Evolutionary conservation across 345 rosid genomes (phyloP).

Genomic region (Crucihimalaya himalaica): DNA sequence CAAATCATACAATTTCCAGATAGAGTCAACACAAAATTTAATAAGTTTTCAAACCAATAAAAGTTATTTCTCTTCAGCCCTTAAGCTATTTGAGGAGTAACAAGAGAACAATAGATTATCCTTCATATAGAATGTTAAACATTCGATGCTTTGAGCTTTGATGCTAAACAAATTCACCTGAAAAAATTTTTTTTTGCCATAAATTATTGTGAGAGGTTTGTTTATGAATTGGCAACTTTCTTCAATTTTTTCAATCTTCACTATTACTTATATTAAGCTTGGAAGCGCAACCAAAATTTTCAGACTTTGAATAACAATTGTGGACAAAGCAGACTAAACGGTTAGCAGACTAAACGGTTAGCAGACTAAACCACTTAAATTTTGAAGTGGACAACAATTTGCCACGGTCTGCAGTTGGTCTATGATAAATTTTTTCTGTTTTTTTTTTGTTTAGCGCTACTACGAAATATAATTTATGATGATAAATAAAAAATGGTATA

Average conservation of each 20-base stretch:
- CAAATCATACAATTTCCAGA: background rate
- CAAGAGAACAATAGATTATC: constrained; percentile 40
- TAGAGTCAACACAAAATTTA: background rate
- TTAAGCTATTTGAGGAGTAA: constrained; percentile 47
- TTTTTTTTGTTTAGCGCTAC: too few relatives aligned
- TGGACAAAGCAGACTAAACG: too few relatives aligned
- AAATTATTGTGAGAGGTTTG: too few relatives aligned
- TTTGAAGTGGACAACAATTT: too few relatives aligned
- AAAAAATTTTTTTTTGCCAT: too few relatives aligned
- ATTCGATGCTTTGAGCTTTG: constrained; percentile 34
- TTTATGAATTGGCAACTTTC: background rate
- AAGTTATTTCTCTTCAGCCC: background rate
- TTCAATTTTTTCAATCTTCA: constrained; percentile 37
- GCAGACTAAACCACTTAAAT: too few relatives aligned
- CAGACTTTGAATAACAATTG: too few relatives aligned
- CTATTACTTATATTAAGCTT: constrained; percentile 72
- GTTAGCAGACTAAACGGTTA: too few relatives aligned
- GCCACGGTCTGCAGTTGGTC: too few relatives aligned
- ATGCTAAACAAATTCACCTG: constrained; percentile 74
- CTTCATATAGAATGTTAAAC: constrained; percentile 43
- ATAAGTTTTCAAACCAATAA: background rate
- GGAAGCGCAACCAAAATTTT: constrained; percentile 46
- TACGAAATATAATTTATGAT: too few relatives aligned
- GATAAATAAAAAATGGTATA: too few relatives aligned
- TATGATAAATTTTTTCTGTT: too few relatives aligned